Base-by-base conservation (phyloP, 345 rosid genomes). In the Eucalyptus grandis region DNA sequence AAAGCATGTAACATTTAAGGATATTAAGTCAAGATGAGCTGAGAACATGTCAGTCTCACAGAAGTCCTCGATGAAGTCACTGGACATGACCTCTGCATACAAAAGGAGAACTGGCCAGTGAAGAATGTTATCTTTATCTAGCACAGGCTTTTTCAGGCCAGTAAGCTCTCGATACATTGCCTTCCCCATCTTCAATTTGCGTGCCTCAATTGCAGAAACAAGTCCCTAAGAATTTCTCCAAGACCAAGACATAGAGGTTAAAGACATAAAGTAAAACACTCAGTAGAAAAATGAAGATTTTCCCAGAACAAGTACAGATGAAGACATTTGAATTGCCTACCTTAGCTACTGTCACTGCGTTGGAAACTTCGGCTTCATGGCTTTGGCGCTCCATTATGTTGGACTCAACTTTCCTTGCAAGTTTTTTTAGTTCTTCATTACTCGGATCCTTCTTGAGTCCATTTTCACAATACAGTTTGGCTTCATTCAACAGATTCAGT, bases 41-140 rank as follows among this genome's bases (percentile, higher is more conserved):
- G 97, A 92, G 92, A 98, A 93, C 96, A 94, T 92, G 93, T 98
- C 99, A 1, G 94, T 96, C 91, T 98, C 99, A 53, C 96, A 95
- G 92, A 97, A 98, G 91, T 95, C 97, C 93, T 98, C 98, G 13
- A 98, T 93, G 87, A 98, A 96, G 92, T 98, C 99, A 89, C 98
- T 96, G 87, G 98, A 94, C 97, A 98, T 96, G 90, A 94, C 96
- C 91, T 98, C 99, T 44, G 97, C 96, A 88, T 97, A 98, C 87
- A 98, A 93, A 91, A 97, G 94, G 92, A 98, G 91, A 91, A 96
- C 96, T 58, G 98, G 98, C 99, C 99, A 98, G 91, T 97, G 99
- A 65, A 98, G 94, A 90, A 96, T 95, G 88, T 93, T 94, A 90
- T 90, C 93, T 89, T 91, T 93, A 93, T 98, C 98, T 80, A 98